These are phyloP conservation scores for Trametes hirsuta DNA, from an alignment of 1,284 basidiomycete genomes.

Conservation along the genomic window DNA sequence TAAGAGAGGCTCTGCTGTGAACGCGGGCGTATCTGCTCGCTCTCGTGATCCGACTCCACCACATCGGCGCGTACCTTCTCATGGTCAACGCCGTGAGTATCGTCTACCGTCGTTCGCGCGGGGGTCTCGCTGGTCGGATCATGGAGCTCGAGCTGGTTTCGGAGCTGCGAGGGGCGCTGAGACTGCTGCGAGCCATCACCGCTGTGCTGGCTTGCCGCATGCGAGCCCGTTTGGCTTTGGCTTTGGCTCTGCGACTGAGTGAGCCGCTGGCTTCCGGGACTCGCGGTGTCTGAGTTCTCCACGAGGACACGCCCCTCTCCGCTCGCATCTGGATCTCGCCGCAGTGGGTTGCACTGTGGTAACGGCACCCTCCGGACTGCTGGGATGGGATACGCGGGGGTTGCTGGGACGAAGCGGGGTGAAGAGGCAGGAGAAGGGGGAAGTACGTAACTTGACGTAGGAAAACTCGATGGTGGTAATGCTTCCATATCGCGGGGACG, in stretches of 20 bases:
- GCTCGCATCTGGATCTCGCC: conserved; percentile 21
- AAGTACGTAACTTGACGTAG: conserved; percentile 2
- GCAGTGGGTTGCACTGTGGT: conserved; percentile 9
- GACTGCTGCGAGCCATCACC: conserved; percentile 13
- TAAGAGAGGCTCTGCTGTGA: conserved; percentile 20
- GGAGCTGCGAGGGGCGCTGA: conserved; percentile 22
- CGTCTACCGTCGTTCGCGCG: not conserved
- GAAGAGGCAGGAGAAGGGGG: conserved; percentile 14
- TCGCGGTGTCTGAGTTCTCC: conserved; percentile 55
- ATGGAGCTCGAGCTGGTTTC: conserved; percentile 14
- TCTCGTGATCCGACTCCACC: conserved; percentile 1
- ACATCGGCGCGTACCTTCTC: not conserved
- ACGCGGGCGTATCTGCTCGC: not conserved
- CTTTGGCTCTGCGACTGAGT: conserved; percentile 15
- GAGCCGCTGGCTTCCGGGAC: conserved; percentile 23
- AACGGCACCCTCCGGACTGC: conserved; percentile 21
- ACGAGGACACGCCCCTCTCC: conserved; percentile 47
- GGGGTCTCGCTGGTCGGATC: not conserved
- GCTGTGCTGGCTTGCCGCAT: not conserved
- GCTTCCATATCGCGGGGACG: not conserved
- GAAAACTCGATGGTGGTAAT: conserved; percentile 20
- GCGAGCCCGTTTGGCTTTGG: conserved; percentile 3
- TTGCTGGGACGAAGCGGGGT: not conserved
- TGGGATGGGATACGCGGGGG: conserved; percentile 1
- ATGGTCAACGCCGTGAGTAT: not conserved